Base-by-base conservation (phyloP, 2,329 filamentous ascomycete genomes). In the Teratosphaeriaceae sp. region DNA sequence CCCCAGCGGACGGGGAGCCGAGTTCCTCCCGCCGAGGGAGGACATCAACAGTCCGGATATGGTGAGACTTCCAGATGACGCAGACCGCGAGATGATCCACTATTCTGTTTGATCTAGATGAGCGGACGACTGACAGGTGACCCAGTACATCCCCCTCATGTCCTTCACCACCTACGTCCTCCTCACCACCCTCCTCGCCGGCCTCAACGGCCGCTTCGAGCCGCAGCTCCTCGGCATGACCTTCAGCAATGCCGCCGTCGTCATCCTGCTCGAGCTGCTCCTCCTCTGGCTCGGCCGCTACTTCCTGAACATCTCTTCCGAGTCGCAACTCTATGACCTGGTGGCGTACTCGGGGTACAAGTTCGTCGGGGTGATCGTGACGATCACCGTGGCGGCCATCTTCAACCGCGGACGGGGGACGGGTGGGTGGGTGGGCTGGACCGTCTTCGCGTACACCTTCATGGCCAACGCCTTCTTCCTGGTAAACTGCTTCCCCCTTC, bases 101-200 rank as follows among this genome's bases (percentile, higher is more conserved):
- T n/a, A n/a, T n/a, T n/a, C n/a, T n/a, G n/a, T n/a, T n/a, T n/a
- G n/a, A n/a, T n/a, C n/a, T n/a, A n/a, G n/a, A n/a, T n/a, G n/a
- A n/a, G n/a, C n/a, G n/a, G n/a, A n/a, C n/a, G n/a, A n/a, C n/a
- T n/a, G n/a, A n/a, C n/a, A n/a, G n/a, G n/a, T n/a, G n/a, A n/a
- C n/a, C n/a, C n/a, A n/a, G n/a, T 98, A 98, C 70, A 98, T 98
- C 57, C 89, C 89, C 46, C 84, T 94, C 59, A 98, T 98, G 92
- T 90, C 92, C 1, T 74, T 98, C 41, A 88, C 97, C 36, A 98
- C 92, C 19, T 98, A 98, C 66, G 94, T 98, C 52, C 82, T 98
- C 24, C 78, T 98, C 9, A 94, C 87, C 4, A 92, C 90, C 1
- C 75, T 97, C 31, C 75, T 98, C 43, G 90, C 90, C 7, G 92